Conservation (phyloP, 2,329 filamentous ascomycete species). For the Byssochlamys sp. region DNA sequence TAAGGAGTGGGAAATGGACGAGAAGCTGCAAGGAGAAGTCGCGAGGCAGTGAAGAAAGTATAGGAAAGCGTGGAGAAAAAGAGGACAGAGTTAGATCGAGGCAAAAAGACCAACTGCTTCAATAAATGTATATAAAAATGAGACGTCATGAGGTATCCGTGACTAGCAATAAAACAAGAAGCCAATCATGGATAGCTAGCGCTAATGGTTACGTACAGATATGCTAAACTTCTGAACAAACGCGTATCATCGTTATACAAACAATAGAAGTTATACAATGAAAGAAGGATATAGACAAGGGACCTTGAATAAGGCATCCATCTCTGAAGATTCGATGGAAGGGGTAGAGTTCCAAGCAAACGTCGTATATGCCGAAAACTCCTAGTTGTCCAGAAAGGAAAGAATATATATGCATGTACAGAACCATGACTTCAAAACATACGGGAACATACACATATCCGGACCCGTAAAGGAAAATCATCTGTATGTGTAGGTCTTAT, state of each 20-base stretch:
- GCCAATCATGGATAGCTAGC: background rate
- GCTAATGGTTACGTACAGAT: background rate
- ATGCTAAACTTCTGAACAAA: background rate
- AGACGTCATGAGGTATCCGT: background rate
- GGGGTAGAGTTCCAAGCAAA: background rate
- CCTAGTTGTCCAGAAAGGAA: background rate
- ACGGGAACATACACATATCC: background rate
- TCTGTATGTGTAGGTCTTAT: background rate
- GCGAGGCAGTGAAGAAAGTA: slow-evolving; percentile 19
- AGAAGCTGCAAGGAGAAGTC: slow-evolving; percentile 28
- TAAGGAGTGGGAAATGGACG: slow-evolving; percentile 27
- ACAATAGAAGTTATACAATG: slow-evolving; percentile 1
- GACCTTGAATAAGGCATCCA: background rate
- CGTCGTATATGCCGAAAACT: background rate
- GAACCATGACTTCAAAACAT: background rate
- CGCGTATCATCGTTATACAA: slow-evolving; percentile 5
- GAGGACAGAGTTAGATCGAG: slow-evolving; percentile 8
- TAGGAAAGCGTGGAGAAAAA: background rate
- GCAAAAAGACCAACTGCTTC: slow-evolving; percentile 2
- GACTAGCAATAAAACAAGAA: background rate
- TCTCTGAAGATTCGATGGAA: background rate
- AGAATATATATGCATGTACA: background rate
- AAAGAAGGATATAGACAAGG: background rate
- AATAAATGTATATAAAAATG: slow-evolving; percentile 1
- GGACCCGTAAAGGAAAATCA: background rate